Percentiles rank a stretch among this genome's conserved stretches.
Conservation (phyloP, 768 basidiomycete genomes). For the Mycena haematopus region DNA sequence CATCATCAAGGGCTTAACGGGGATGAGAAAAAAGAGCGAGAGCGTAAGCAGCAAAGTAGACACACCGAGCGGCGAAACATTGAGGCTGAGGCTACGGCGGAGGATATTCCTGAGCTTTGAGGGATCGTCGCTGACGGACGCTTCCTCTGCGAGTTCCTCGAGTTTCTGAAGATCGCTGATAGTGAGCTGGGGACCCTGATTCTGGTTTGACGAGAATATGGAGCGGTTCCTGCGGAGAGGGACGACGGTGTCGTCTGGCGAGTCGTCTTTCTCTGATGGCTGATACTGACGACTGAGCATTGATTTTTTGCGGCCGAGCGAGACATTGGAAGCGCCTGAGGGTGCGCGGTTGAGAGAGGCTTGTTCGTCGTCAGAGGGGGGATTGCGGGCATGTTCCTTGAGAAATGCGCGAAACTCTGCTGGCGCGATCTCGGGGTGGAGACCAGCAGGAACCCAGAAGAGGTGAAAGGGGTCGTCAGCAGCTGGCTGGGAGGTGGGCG, state of each 20-base stretch:
- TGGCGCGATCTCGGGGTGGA: slow-evolving; percentile 98
- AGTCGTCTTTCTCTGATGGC: slow-evolving; percentile 84
- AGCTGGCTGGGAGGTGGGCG: slow-evolving; percentile 41
- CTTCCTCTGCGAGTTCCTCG: slow-evolving; percentile 92
- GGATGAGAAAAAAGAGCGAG: slow-evolving; percentile 44
- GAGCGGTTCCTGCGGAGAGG: slow-evolving; percentile 74
- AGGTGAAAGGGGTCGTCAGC: slow-evolving; percentile 86
- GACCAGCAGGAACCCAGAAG: slow-evolving; percentile 97
- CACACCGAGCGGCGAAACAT: slow-evolving; percentile 85
- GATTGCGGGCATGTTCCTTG: slow-evolving; percentile 84
- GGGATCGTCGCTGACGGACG: slow-evolving; percentile 82
- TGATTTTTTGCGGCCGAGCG: slow-evolving; percentile 84
- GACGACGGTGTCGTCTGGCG: slow-evolving; percentile 68
- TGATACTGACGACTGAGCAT: slow-evolving; percentile 96
- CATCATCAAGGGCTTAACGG: slow-evolving; percentile 70
- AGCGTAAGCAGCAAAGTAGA: slow-evolving; percentile 31
- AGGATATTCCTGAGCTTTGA: slow-evolving; percentile 78
- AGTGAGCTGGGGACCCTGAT: slow-evolving; percentile 84
- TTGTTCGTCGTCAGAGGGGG: slow-evolving; percentile 55
- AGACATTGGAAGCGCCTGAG: slow-evolving; percentile 48
- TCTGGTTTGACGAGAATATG: slow-evolving; percentile 53
- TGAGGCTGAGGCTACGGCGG: slow-evolving; percentile 87
- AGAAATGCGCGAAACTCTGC: slow-evolving; percentile 95
- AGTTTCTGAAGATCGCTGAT: slow-evolving; percentile 94
- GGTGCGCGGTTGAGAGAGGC: slow-evolving; percentile 46